Evolutionary conservation across 805 yeast species (phyloP).

Genomic region (Wilhelminamyces savonicus): DNA sequence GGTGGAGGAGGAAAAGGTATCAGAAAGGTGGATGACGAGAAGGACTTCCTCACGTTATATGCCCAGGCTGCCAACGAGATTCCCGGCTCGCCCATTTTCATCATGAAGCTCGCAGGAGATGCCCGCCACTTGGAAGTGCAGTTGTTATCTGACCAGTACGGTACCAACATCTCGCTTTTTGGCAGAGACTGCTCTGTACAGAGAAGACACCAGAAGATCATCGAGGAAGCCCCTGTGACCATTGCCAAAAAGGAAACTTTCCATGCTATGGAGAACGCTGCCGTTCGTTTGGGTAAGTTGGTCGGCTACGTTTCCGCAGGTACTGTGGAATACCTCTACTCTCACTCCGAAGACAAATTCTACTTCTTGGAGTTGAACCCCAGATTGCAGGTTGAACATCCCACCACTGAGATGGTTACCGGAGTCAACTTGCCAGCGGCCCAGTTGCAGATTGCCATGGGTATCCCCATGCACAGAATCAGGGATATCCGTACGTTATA

Average conservation of each 20-base stretch:
- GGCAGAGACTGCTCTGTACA: slow-evolving; percentile 99
- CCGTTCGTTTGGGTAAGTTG: slow-evolving; percentile 91
- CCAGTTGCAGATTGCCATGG: slow-evolving; percentile 98
- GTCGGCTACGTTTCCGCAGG: slow-evolving; percentile 99
- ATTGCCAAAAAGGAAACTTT: slow-evolving; percentile 84
- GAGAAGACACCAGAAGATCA: slow-evolving; percentile 98
- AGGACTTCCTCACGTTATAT: slow-evolving; percentile 69
- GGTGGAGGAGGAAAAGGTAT: slow-evolving; percentile 99
- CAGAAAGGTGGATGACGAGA: slow-evolving; percentile 85
- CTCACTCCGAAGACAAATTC: slow-evolving; percentile 89
- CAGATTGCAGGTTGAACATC: slow-evolving; percentile 99
- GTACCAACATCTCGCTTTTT: slow-evolving; percentile 92
- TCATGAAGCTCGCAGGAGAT: slow-evolving; percentile 94
- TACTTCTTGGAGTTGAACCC: slow-evolving; percentile 97
- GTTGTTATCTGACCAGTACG: slow-evolving; percentile 95
- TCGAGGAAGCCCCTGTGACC: slow-evolving; percentile 99
- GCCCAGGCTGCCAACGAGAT: slow-evolving; percentile 95
- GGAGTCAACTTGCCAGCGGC: slow-evolving; percentile 99
- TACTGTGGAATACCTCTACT: slow-evolving; percentile 95
- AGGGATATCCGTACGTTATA: slow-evolving; percentile 87
- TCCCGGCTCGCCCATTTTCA: slow-evolving; percentile 97
- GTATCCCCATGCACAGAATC: slow-evolving; percentile 93
- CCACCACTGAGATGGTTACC: slow-evolving; percentile 98
- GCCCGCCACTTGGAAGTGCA: slow-evolving; percentile 99
- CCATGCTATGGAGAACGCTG: slow-evolving; percentile 91